Conservation (phyloP, 225 moss, liverwort and hornwort genomes). For the Ulota crispa region DNA sequence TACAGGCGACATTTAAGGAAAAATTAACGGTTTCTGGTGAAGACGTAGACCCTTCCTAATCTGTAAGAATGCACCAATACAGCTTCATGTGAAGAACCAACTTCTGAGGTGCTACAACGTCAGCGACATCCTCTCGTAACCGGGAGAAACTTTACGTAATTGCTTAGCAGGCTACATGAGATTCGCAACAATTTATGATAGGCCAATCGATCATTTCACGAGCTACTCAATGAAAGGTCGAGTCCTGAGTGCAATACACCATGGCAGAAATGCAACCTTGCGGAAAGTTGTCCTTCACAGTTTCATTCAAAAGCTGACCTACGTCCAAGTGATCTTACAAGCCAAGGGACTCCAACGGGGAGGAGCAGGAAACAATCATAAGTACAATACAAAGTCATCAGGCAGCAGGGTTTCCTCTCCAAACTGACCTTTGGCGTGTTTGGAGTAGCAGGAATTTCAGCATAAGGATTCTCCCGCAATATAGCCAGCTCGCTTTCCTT, state of each 20-base stretch:
- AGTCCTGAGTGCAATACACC: neutral
- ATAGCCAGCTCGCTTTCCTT: slow-evolving; percentile 77
- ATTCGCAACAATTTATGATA: neutral
- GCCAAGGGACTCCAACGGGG: neutral
- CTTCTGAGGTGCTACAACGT: neutral
- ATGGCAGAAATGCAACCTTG: slow-evolving; percentile 5
- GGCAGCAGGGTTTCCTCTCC: neutral
- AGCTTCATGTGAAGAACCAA: slow-evolving; percentile 10
- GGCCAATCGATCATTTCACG: neutral
- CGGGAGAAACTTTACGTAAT: neutral
- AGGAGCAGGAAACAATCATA: slow-evolving; percentile 1
- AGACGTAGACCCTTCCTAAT: neutral
- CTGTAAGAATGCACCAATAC: neutral
- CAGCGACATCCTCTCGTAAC: neutral
- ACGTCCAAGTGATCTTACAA: slow-evolving; percentile 10
- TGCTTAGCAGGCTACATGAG: neutral
- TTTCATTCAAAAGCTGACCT: neutral
- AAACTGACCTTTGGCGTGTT: slow-evolving; percentile 89
- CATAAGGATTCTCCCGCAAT: slow-evolving; percentile 91
- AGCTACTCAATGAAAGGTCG: neutral
- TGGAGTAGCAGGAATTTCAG: slow-evolving; percentile 85
- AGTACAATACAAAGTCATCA: neutral
- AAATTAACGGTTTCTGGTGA: neutral
- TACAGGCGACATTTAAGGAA: neutral
- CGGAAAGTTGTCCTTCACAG: neutral